These are phyloP conservation scores for Helicocarpus griseus DNA, from an alignment of 2,329 filamentous ascomycete species.

Conservation along the genomic window DNA sequence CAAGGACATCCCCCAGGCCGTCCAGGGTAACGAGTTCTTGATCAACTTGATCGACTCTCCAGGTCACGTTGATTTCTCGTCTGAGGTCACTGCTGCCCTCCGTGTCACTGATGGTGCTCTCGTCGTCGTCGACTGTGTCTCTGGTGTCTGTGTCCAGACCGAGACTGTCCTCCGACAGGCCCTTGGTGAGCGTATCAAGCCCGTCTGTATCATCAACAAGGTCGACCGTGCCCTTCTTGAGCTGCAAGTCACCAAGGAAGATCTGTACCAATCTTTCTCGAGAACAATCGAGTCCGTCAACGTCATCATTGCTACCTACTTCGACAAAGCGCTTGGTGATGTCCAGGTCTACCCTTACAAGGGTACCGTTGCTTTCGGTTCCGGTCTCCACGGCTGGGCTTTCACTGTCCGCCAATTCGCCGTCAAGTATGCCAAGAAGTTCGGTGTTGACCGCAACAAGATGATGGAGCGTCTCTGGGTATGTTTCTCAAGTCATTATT, in stretches of 20 bases:
- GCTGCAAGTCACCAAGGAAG: conserved; percentile 96
- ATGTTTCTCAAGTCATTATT: conserved; percentile 28
- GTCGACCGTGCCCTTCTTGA: conserved; percentile 99
- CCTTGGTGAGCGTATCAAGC: conserved; percentile 99
- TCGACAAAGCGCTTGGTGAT: conserved; percentile 92
- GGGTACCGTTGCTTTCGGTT: conserved; percentile 97
- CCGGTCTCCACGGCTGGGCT: conserved; percentile 98
- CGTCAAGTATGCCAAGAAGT: conserved; percentile 95
- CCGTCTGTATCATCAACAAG: conserved; percentile 99
- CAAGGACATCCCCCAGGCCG: conserved; percentile 86
- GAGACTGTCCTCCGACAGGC: conserved; percentile 99
- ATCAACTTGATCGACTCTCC: conserved; percentile 99
- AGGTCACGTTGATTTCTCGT: conserved; percentile 99
- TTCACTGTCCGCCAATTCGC: conserved; percentile 99
- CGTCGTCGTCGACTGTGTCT: conserved; percentile 98
- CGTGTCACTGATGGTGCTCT: conserved; percentile 99
- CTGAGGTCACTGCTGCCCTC: conserved; percentile 96
- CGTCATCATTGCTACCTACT: conserved; percentile 99
- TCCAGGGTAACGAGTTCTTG: conserved; percentile 91
- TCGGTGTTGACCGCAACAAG: conserved; percentile 99
- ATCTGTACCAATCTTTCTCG: conserved; percentile 98
- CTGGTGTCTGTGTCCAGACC: conserved; percentile 99
- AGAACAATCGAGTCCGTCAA: conserved; percentile 99
- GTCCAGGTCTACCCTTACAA: conserved; percentile 97
- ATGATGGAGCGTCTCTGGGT: conserved; percentile 99